Percentiles rank a stretch among this genome's conserved stretches.
These are phyloP conservation scores for Taxawa tesnikishii DNA, from an alignment of 2,329 filamentous ascomycete genomes.

Conservation along the genomic window DNA sequence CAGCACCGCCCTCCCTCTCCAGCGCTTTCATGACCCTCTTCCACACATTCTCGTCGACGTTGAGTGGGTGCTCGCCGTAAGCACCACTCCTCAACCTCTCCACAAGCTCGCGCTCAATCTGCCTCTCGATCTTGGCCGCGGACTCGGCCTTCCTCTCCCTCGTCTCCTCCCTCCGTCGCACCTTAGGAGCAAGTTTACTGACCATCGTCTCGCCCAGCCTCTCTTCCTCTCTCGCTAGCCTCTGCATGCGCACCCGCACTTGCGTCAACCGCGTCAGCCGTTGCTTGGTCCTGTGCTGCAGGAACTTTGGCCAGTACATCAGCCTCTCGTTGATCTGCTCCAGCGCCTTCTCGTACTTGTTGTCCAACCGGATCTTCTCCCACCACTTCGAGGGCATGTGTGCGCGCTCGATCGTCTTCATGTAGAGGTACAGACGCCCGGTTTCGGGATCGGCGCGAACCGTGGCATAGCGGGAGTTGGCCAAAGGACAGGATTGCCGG, in stretches of 20 bases:
- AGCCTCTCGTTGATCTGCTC: constrained; percentile 75
- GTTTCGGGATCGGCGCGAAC: constrained; percentile 72
- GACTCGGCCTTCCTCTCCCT: constrained; percentile 37
- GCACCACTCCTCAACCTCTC: constrained; percentile 83
- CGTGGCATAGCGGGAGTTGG: constrained; percentile 87
- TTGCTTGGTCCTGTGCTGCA: constrained; percentile 93
- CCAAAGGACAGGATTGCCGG: constrained; percentile 77
- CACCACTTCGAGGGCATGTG: constrained; percentile 86
- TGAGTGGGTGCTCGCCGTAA: constrained; percentile 88
- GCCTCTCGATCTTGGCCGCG: constrained; percentile 83
- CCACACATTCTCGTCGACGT: constrained; percentile 92
- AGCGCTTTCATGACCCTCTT: constrained; percentile 89
- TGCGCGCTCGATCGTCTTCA: constrained; percentile 84
- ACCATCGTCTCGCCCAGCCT: constrained; percentile 80
- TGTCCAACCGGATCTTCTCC: constrained; percentile 82
- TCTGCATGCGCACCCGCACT: constrained; percentile 66
- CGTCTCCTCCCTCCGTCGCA: constrained; percentile 41
- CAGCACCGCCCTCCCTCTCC: constrained; percentile 74
- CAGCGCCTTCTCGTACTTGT: constrained; percentile 83
- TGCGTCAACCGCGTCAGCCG: constrained; percentile 84
- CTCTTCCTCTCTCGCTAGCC: constrained; percentile 79
- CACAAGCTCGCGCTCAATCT: constrained; percentile 89
- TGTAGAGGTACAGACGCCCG: constrained; percentile 83
- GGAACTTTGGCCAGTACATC: constrained; percentile 89
- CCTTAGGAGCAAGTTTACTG: constrained; percentile 81